Conservation (phyloP, 805 yeast genomes). For the Wickerhamomyces alni region DNA sequence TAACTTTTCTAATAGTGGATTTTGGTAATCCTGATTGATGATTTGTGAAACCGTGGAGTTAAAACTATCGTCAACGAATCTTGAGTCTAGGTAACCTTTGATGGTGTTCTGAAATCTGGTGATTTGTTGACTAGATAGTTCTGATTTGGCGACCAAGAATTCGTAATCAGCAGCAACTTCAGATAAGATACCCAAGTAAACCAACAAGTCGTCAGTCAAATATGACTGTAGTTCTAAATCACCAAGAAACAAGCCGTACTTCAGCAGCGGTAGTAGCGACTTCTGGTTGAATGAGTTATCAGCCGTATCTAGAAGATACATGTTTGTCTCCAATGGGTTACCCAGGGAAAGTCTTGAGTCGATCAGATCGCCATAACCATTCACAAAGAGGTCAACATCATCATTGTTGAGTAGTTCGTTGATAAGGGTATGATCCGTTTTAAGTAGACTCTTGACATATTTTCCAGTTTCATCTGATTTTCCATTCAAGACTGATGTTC, state of each 20-base stretch:
- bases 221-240: constrained; percentile 10
- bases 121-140: neutral
- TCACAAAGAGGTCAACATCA: constrained; percentile 15
- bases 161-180: constrained; percentile 35
- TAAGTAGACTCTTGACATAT: constrained; percentile 12
- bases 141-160: constrained; percentile 18
- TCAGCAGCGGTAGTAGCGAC: constrained; percentile 14
- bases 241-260: constrained; percentile 23
- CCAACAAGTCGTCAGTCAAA: constrained; percentile 12
- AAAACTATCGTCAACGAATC: constrained; percentile 16
- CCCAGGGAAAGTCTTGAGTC: constrained; percentile 38
- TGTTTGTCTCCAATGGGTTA: constrained; percentile 39
- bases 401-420: constrained; percentile 14
- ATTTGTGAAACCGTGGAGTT: constrained; percentile 14
- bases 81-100: constrained; percentile 1
- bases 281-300: constrained; percentile 11
- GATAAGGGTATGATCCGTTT: constrained; percentile 6
- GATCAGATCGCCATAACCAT: constrained; percentile 24
- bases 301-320: constrained; percentile 22
- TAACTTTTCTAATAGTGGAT: constrained; percentile 3
- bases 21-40: constrained; percentile 13
- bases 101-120: neutral
- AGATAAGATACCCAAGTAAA: constrained; percentile 27
- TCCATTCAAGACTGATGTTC: constrained; percentile 1
- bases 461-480: constrained; percentile 1